These are phyloP conservation scores for Helicostylum pulchrum DNA, from an alignment of 192 early-diverging fungal genomes.

Conservation along the genomic window DNA sequence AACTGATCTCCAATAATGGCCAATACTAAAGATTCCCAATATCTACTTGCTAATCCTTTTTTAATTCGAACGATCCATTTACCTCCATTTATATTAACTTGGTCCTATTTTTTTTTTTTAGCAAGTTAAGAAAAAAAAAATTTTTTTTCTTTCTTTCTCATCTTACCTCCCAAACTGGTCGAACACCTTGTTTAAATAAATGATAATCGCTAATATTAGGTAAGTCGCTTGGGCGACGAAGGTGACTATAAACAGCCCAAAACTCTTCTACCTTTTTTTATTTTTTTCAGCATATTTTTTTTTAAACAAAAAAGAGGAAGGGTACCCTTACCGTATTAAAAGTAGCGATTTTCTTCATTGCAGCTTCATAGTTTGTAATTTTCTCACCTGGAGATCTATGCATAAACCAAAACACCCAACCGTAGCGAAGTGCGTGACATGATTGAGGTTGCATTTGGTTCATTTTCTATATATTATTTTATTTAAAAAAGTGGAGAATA, in stretches of 20 bases:
- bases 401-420: conserved; percentile 96
- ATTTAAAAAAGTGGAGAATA: not conserved
- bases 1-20: conserved; percentile 91
- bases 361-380: conserved; percentile 82
- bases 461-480: conserved; percentile 11
- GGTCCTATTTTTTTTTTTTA: conserved; percentile 45
- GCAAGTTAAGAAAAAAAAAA: not conserved
- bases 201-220: conserved; percentile 88
- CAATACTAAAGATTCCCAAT: conserved; percentile 89
- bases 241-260: conserved; percentile 75
- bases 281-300: not conserved
- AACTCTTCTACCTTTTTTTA: conserved; percentile 63
- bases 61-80: conserved; percentile 94
- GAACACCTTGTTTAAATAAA: conserved; percentile 86
- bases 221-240: conserved; percentile 81
- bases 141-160: not conserved
- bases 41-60: conserved; percentile 87
- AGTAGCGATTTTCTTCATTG: conserved; percentile 81
- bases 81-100: conserved; percentile 80
- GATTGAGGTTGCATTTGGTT: not conserved
- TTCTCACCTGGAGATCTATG: conserved; percentile 85
- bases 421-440: conserved; percentile 66
- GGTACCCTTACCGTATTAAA: conserved; percentile 63
- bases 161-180: conserved; percentile 91
- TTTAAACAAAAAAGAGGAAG: conserved; percentile 2